Evolutionary conservation across 177 flowering plant species (phyloP), one percentile per base, ranked within the genome.

Genomic region (Vitis hybrid): DNA sequence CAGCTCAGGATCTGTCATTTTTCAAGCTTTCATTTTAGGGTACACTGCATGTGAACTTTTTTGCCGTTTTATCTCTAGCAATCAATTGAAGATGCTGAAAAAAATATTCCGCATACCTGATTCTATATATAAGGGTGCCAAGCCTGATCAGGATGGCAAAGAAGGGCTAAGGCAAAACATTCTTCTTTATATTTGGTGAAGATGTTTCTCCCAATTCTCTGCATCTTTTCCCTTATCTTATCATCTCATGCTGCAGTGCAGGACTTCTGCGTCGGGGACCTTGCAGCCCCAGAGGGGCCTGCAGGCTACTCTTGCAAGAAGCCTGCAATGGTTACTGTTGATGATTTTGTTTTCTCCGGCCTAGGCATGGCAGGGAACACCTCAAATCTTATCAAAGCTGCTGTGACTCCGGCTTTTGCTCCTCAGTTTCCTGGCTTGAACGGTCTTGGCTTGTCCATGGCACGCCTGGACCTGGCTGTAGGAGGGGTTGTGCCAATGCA

Each of bases 401-500:
- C 86, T 0, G 88, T 85, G 26, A 80, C 81, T 2, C 84, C 86
- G 2, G 88, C 88, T 10, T 83, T 83, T 53, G 74, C 59, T 1
- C 65, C 71, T 2, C 82, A 82, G 51, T 85, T 83, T 66, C 88
- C 88, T 0, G 88, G 79, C 2, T 19, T 85, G 9, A 85, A 85
- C 31, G 88, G 88, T 10, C 77, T 83, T 1, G 88, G 86, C 1
- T 39, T 85, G 52, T 82, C 88, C 31, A 2, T 80, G 0, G 86
- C 82, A 1, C 72, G 88, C 20, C 62, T 85, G 26, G 88, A 85
- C 80, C 61, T 85, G 4, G 86, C 85, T 15, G 49, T 52, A 0
- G 82, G 72, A 2, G 88, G 88, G 3, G 88, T 85, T 20, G 50
- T 85, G 49, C 94, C 94, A 34, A 64, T 90, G 64, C 94, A 90